Percentiles rank a stretch among this genome's conserved stretches.
Evolutionary conservation across 2,329 filamentous ascomycete species (phyloP).

Genomic region (Diaporthe capsici): DNA sequence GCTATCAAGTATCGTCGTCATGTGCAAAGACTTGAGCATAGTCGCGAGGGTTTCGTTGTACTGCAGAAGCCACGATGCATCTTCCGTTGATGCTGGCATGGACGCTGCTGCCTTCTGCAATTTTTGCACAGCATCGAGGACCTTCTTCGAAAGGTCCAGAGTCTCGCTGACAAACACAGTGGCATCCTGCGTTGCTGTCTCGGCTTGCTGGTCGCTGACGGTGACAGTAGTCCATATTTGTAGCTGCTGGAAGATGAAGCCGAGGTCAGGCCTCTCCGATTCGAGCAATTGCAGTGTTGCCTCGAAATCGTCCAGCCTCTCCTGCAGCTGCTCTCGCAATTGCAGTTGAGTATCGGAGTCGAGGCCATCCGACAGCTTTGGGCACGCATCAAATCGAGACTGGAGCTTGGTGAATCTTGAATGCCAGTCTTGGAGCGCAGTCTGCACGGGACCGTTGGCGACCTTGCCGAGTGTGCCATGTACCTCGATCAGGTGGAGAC

Average conservation of each 20-base stretch:
- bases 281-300: constrained; percentile 59
- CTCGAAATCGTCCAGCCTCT: constrained; percentile 54
- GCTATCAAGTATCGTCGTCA: constrained; percentile 65
- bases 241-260: constrained; percentile 77
- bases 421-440: constrained; percentile 65
- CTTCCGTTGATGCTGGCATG: constrained; percentile 72
- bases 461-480: constrained; percentile 75
- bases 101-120: constrained; percentile 69
- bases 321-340: constrained; percentile 53
- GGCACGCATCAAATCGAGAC: constrained; percentile 57
- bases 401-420: constrained; percentile 61
- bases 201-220: constrained; percentile 41
- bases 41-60: constrained; percentile 66
- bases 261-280: constrained; percentile 68
- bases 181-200: constrained; percentile 45
- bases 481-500: constrained; percentile 71
- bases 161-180: constrained; percentile 69
- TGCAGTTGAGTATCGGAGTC: constrained; percentile 54
- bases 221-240: constrained; percentile 70
- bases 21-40: constrained; percentile 72
- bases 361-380: constrained; percentile 66
- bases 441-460: constrained; percentile 60
- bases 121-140: constrained; percentile 85
- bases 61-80: constrained; percentile 73
- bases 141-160: constrained; percentile 77